Conservation (phyloP, 352 stramenopile genomes). For the Phytophthora aleatoria region DNA sequence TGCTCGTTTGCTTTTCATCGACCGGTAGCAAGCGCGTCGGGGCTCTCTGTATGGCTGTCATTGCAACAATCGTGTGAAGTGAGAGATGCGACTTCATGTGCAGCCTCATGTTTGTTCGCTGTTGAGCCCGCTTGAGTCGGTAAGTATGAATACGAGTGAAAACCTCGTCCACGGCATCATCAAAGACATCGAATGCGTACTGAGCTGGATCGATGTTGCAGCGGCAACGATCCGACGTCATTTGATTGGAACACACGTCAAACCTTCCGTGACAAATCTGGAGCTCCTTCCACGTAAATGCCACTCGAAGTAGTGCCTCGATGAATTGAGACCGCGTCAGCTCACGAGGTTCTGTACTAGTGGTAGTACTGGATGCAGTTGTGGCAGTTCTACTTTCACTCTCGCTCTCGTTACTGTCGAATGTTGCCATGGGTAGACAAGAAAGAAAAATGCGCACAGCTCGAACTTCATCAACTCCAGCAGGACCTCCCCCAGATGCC, state of each 20-base stretch:
- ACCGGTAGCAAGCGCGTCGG: slow-evolving; percentile 16
- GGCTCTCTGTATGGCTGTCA: slow-evolving; percentile 15
- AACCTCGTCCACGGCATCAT: slow-evolving; percentile 50
- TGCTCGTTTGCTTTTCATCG: not conserved
- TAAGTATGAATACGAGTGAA: slow-evolving; percentile 43
- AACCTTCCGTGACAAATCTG: slow-evolving; percentile 52
- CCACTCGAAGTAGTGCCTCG: slow-evolving; percentile 53
- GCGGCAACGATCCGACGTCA: slow-evolving; percentile 49
- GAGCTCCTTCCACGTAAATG: slow-evolving; percentile 53
- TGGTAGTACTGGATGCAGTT: slow-evolving; percentile 4
- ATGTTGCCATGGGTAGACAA: slow-evolving; percentile 45
- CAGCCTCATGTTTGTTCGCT: slow-evolving; percentile 36
- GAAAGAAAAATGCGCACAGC: slow-evolving; percentile 65
- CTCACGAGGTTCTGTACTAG: slow-evolving; percentile 27
- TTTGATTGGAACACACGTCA: slow-evolving; percentile 60
- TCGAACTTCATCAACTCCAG: slow-evolving; percentile 50
- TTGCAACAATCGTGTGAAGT: slow-evolving; percentile 20
- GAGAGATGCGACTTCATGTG: slow-evolving; percentile 23
- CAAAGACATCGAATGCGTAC: slow-evolving; percentile 53
- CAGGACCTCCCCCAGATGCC: slow-evolving; percentile 1
- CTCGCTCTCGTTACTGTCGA: slow-evolving; percentile 16
- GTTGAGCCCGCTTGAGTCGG: slow-evolving; percentile 30
- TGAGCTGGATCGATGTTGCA: slow-evolving; percentile 31
- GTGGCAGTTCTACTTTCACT: slow-evolving; percentile 6
- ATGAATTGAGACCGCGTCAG: slow-evolving; percentile 54